Conservation (phyloP, 2,329 filamentous ascomycete genomes). For the Nemania serpens region DNA sequence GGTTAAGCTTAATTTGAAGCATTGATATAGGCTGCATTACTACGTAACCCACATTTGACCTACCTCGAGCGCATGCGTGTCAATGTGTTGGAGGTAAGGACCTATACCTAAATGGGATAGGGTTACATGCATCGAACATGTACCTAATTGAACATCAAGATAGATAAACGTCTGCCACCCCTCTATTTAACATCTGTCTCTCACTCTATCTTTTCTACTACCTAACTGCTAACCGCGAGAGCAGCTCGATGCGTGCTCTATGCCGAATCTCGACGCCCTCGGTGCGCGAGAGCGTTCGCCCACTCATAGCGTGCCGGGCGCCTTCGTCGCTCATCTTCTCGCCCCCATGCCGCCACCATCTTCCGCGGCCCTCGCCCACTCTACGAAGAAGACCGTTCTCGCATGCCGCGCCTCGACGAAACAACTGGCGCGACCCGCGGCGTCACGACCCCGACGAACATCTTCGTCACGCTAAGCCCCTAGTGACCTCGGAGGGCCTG, state of each 20-base stretch:
- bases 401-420: constrained; percentile 27
- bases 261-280: constrained; percentile 18
- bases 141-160: no score
- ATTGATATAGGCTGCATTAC: no score
- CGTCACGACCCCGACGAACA: constrained; percentile 25
- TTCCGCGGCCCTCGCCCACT: constrained; percentile 12
- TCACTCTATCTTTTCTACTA: no score
- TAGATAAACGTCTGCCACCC: no score
- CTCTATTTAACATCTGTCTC: no score
- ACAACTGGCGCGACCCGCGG: constrained; percentile 32
- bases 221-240: neutral
- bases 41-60: no score
- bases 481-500: constrained; percentile 45
- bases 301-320: constrained; percentile 1
- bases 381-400: constrained; percentile 26
- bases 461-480: constrained; percentile 42
- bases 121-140: no score
- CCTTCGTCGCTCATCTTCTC: constrained; percentile 7
- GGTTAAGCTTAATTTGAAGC: no score
- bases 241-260: constrained; percentile 29
- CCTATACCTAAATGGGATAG: no score
- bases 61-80: no score
- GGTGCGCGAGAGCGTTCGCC: constrained; percentile 13
- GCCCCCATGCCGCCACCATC: neutral
- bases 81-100: no score